These are phyloP conservation scores for Aspergillus affinis DNA, from an alignment of 495 filamentous ascomycete species.

Conservation along the genomic window DNA sequence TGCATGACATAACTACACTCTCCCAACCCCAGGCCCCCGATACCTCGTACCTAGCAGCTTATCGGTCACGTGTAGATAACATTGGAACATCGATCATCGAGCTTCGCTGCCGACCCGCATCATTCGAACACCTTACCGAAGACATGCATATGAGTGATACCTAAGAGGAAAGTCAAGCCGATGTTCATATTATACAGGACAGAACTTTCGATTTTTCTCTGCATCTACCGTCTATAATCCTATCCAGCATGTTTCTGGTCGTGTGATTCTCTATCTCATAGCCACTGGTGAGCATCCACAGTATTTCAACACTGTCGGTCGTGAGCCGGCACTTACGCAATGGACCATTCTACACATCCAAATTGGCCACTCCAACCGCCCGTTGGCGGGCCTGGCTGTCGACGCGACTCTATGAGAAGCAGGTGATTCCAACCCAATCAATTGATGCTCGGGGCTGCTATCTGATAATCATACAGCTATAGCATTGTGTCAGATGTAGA, in stretches of 20 bases:
- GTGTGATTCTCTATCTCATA: neutral
- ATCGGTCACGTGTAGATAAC: neutral
- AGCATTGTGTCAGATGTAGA: constrained; percentile 95
- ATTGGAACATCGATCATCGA: neutral
- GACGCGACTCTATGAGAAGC: constrained; percentile 75
- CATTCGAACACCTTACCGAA: neutral
- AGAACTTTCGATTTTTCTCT: neutral
- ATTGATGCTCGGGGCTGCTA: neutral
- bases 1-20: too few relatives aligned
- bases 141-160: neutral
- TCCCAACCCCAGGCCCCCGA: too few relatives aligned
- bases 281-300: neutral
- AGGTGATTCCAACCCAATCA: constrained; percentile 41
- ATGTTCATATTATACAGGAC: neutral
- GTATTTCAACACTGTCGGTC: neutral
- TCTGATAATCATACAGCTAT: constrained; percentile 44
- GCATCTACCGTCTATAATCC: neutral
- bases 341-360: neutral
- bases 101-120: neutral
- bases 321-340: neutral
- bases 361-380: constrained; percentile 7
- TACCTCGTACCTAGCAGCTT: neutral
- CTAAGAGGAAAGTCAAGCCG: neutral
- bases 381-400: constrained; percentile 31
- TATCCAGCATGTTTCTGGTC: neutral